Evolutionary conservation across 768 basidiomycete genomes (phyloP).

Genomic region (Baorangia bicolor): DNA sequence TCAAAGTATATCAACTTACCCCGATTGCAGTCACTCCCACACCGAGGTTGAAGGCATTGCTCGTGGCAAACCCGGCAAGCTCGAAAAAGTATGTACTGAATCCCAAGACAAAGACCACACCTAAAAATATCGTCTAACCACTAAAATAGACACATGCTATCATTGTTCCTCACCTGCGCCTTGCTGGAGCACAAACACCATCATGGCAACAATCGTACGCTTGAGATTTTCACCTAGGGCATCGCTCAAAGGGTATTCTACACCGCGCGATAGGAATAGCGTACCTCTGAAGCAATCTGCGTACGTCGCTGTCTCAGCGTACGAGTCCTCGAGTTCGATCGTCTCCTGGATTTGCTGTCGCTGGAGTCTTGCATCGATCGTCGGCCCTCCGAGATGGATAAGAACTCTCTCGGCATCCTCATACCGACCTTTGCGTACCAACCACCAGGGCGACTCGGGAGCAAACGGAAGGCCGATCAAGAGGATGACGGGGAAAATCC

Average conservation of each 20-base stretch:
- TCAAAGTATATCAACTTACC: conserved; percentile 2
- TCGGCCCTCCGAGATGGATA: conserved; percentile 19
- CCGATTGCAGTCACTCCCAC: conserved; percentile 29
- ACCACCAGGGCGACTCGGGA: conserved; percentile 36
- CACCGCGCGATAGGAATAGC: background rate
- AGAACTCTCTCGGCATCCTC: conserved; percentile 26
- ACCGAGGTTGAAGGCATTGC: conserved; percentile 34
- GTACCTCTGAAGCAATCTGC: conserved; percentile 33
- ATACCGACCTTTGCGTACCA: conserved; percentile 30
- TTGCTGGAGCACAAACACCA: conserved; percentile 33
- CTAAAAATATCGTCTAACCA: conserved; percentile 2
- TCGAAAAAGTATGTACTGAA: conserved; percentile 37
- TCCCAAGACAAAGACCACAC: conserved; percentile 29
- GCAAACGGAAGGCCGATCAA: conserved; percentile 32
- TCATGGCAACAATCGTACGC: conserved; percentile 29
- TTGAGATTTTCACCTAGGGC: conserved; percentile 21
- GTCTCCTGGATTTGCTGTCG: conserved; percentile 30
- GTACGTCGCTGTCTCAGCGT: conserved; percentile 29
- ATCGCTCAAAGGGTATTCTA: background rate
- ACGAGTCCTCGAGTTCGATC: conserved; percentile 29
- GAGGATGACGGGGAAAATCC: conserved; percentile 34
- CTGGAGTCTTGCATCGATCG: conserved; percentile 23
- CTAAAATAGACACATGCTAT: background rate
- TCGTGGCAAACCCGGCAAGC: conserved; percentile 32
- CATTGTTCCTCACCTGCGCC: conserved; percentile 13